Percentiles rank a stretch among this genome's conserved stretches.
Conservation (phyloP, 2,329 filamentous ascomycete species). For the Volutella citrinella region DNA sequence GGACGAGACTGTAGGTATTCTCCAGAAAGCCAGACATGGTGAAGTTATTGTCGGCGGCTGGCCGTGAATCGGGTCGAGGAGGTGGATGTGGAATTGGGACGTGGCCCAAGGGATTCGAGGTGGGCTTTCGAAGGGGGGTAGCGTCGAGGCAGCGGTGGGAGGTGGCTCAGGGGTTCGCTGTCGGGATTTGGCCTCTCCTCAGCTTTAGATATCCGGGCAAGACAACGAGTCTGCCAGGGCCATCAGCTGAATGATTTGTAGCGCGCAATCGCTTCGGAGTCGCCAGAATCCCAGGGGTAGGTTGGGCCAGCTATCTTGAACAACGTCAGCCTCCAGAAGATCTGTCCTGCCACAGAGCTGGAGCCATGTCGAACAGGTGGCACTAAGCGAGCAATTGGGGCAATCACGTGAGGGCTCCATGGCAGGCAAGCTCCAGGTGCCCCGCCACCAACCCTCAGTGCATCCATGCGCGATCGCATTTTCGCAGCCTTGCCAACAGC, state of each 20-base stretch:
- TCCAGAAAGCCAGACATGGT: conserved; percentile 94
- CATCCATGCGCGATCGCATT: no score
- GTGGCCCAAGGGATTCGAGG: conserved; percentile 22
- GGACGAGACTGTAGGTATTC: conserved; percentile 92
- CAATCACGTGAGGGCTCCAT: conserved; percentile 31
- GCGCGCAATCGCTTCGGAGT: conserved; percentile 27
- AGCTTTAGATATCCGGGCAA: conserved; percentile 22
- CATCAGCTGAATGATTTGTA: conserved; percentile 26
- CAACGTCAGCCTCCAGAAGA: conserved; percentile 32
- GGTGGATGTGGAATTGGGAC: conserved; percentile 25
- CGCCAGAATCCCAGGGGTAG: conserved; percentile 27
- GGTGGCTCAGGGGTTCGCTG: conserved; percentile 29
- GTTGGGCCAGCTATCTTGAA: conserved; percentile 25
- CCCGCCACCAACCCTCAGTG: no score
- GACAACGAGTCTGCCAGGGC: conserved; percentile 23
- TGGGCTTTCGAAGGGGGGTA: conserved; percentile 23
- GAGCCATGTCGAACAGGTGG: conserved; percentile 37
- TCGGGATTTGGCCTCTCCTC: conserved; percentile 16
- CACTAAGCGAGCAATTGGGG: conserved; percentile 30
- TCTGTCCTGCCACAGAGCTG: conserved; percentile 39
- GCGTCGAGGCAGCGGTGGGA: conserved; percentile 31
- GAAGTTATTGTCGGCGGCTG: conserved; percentile 27
- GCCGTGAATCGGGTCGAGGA: conserved; percentile 15
- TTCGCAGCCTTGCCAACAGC: no score
- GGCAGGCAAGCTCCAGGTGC: background rate